Base-by-base conservation (phyloP, 2,329 filamentous ascomycete genomes). In the Monosporascus cannonballus region DNA sequence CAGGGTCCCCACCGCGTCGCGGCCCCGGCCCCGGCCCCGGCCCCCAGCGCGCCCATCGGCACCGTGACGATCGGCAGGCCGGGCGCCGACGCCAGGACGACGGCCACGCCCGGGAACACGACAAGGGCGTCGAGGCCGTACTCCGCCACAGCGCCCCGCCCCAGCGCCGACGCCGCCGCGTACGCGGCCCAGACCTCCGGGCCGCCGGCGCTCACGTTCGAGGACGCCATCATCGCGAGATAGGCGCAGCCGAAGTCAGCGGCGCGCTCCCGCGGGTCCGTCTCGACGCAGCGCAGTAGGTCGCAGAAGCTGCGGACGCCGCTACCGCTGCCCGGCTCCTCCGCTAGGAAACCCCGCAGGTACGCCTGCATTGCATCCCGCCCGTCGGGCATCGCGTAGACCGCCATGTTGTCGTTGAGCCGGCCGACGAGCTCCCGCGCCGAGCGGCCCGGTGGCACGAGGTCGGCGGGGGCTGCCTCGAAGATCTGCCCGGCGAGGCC, bases 241-340 rank as follows among this genome's bases (percentile, higher is more conserved):
- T 58, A 67, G 59, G 69, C 69, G 49, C 56, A 56, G 11, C 62
- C 62, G 20, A 67, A 64, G 56, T 70, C 67, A 3, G 61, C 56
- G n/a, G 61, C 64, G 51, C 17, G 38, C 39, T 54, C 53, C 6
- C 34, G 44, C 14, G 53, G 50, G 5, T 49, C 45, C 7, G 17
- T 11, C 41, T 47, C 36, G 17, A 54, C n/a, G 49, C 51, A 60
- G 4, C 49, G 49, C 4, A 56, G 18, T 1, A 60, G 41, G 20
- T 55, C 55, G 3, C 24, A 30, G 18, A 45, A 18, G 41, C 50
- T 51, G 17, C 38, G 51, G 14, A 49, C 6, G 17, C 20, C 38
- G 34, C 57, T 47, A 7, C 17, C 38, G 15, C 27, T 20, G 36
- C 37, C 38, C 25, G 45, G 48, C 3, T 7, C 34, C 6, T 27